phyloP scores from a whole-genome alignment of 2,329 filamentous ascomycete species.

The Xylariaceae sp. region DNA sequence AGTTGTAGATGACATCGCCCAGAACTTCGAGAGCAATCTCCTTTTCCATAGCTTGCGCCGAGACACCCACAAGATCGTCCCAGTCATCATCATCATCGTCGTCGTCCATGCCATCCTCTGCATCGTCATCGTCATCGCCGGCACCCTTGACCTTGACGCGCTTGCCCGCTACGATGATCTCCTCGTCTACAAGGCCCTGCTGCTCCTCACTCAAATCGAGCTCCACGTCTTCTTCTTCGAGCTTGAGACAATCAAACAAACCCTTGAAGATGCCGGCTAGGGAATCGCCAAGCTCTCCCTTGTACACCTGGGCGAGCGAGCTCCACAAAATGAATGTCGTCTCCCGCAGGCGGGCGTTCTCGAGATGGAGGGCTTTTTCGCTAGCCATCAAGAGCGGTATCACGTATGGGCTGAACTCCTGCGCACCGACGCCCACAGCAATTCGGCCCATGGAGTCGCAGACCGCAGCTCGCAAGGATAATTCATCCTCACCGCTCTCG shows the following conservation, averaged over 20 bases:
- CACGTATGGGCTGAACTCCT: constrained; percentile 87
- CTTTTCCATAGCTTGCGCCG: constrained; percentile 89
- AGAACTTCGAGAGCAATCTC: constrained; percentile 95
- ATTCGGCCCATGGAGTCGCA: constrained; percentile 94
- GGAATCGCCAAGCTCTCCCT: constrained; percentile 75
- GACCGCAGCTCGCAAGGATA: constrained; percentile 83
- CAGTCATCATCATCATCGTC: constrained; percentile 79
- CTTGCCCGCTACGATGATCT: constrained; percentile 70
- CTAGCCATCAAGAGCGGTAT: constrained; percentile 86
- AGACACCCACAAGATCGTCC: constrained; percentile 79
- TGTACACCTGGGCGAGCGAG: constrained; percentile 89
- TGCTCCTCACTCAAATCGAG: constrained; percentile 60
- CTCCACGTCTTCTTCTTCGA: constrained; percentile 84
- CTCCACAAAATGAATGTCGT: constrained; percentile 98
- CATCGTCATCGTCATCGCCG: constrained; percentile 48
- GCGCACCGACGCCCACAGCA: constrained; percentile 78
- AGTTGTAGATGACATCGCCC: constrained; percentile 78
- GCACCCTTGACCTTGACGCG: constrained; percentile 72
- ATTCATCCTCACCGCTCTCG: constrained; percentile 85
- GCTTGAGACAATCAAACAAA: constrained; percentile 78
- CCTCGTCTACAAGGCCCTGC: constrained; percentile 25
- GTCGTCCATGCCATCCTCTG: constrained; percentile 53
- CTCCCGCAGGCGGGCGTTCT: constrained; percentile 87
- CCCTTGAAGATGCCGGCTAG: constrained; percentile 73
- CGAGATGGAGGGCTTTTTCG: constrained; percentile 83